Conservation (phyloP, 2,329 filamentous ascomycete genomes). For the Golovinomyces cichoracearum region DNA sequence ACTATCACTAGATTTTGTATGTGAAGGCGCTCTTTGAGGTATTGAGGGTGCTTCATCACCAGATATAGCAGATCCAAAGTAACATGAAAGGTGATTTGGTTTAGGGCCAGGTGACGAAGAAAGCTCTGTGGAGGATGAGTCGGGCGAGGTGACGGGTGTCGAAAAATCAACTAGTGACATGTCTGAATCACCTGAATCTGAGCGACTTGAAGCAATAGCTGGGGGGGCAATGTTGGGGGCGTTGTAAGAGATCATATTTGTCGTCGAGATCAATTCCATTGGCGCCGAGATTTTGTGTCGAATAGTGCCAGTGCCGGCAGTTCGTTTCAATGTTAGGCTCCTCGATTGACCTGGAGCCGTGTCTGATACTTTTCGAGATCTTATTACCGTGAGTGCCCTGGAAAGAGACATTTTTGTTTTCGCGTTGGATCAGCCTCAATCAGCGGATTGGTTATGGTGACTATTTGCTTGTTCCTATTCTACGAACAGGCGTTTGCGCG, state of each 20-base stretch:
- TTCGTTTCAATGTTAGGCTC: slow-evolving; percentile 11
- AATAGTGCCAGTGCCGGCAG: slow-evolving; percentile 9
- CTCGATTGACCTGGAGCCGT: slow-evolving; percentile 8
- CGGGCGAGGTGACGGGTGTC: slow-evolving; percentile 21
- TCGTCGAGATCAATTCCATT: slow-evolving; percentile 69
- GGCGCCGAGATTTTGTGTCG: slow-evolving; percentile 60
- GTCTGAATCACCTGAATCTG: slow-evolving; percentile 43
- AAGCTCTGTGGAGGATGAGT: slow-evolving; percentile 19
- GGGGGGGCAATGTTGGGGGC: slow-evolving; percentile 47
- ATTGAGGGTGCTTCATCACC: slow-evolving; percentile 31
- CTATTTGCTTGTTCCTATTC: too few species aligned
- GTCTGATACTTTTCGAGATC: slow-evolving; percentile 22
- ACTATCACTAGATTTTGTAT: slow-evolving; percentile 58
- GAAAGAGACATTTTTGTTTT: slow-evolving; percentile 28
- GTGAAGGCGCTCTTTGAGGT: slow-evolving; percentile 55
- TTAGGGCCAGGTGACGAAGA: slow-evolving; percentile 24
- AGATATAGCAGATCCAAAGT: slow-evolving; percentile 24
- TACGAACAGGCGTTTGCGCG: too few species aligned
- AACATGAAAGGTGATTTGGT: slow-evolving; percentile 41
- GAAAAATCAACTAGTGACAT: slow-evolving; percentile 22
- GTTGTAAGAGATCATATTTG: slow-evolving; percentile 88
- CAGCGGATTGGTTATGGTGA: too few species aligned
- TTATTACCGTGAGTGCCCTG: slow-evolving; percentile 46
- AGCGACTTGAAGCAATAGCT: slow-evolving; percentile 9
- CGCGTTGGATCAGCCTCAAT: too few species aligned